Percentiles rank a stretch among this genome's conserved stretches.
These are phyloP conservation scores for Aspergillus jensenii DNA, from an alignment of 2,329 filamentous ascomycete genomes.

Conservation along the genomic window DNA sequence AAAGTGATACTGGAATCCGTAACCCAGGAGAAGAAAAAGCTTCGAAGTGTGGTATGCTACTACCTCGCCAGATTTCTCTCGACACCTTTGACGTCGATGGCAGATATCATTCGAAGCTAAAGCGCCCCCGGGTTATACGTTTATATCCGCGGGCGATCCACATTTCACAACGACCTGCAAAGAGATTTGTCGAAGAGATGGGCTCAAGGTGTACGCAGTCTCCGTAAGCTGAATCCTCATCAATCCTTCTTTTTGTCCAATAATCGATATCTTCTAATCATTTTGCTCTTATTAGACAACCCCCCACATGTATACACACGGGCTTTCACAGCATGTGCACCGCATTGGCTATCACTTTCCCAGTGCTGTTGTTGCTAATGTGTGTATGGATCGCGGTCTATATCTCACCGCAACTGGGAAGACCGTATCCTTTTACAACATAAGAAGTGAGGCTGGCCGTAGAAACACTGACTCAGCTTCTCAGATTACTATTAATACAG, in stretches of 20 bases:
- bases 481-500: conserved; percentile 53
- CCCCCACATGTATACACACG: conserved; percentile 50
- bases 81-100: conserved; percentile 32
- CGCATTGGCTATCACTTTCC: conserved; percentile 65
- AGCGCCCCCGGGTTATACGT: conserved; percentile 60
- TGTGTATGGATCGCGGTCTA: conserved; percentile 51
- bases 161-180: conserved; percentile 61
- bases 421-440: conserved; percentile 40
- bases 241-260: conserved; percentile 9
- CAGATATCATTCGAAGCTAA: conserved; percentile 58
- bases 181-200: conserved; percentile 57
- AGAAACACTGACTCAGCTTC: conserved; percentile 29
- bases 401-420: conserved; percentile 49
- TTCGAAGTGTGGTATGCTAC: conserved; percentile 51
- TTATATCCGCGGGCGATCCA: conserved; percentile 60
- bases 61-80: conserved; percentile 4
- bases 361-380: conserved; percentile 57
- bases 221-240: conserved; percentile 50
- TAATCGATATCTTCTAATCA: conserved; percentile 13
- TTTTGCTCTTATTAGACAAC: conserved; percentile 42
- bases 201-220: conserved; percentile 57
- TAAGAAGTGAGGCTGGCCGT: conserved; percentile 24
- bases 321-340: conserved; percentile 60
- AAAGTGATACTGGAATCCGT: conserved; percentile 61
- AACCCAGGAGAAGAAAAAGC: conserved; percentile 60